phyloP scores from a whole-genome alignment of 2,329 filamentous ascomycete species.

The Nannizziopsis barbatae region DNA sequence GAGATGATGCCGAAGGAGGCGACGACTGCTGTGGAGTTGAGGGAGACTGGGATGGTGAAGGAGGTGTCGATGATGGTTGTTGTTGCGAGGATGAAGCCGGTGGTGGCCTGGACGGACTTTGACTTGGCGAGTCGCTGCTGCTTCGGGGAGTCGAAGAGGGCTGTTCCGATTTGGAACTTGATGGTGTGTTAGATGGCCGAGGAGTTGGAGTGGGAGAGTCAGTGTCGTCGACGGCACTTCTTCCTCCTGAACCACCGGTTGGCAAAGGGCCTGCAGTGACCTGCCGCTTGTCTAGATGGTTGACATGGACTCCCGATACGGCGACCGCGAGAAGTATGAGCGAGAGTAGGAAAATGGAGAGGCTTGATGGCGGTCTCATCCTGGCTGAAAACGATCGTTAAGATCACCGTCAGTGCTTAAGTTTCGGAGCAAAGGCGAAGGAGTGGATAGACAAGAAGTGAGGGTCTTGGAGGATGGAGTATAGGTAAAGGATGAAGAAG shows the following conservation, averaged over 20 bases:
- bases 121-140: background rate
- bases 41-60: background rate
- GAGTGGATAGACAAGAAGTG: background rate
- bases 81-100: background rate
- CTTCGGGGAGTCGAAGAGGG: conserved; percentile 2
- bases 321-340: conserved; percentile 14
- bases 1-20: background rate
- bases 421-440: background rate
- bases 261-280: background rate
- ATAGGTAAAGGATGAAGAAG: background rate
- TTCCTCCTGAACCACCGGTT: background rate
- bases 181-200: background rate
- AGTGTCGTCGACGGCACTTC: background rate
- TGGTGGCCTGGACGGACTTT: background rate
- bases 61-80: conserved; percentile 1
- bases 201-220: background rate
- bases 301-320: conserved; percentile 6
- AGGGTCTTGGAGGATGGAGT: background rate
- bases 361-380: conserved; percentile 15
- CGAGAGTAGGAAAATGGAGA: conserved; percentile 15
- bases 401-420: background rate
- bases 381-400: background rate
- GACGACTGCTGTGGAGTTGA: background rate
- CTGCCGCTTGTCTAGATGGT: conserved; percentile 7
- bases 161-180: conserved; percentile 1